Conservation (phyloP, 768 basidiomycete genomes). For the Mycena leptocephala region DNA sequence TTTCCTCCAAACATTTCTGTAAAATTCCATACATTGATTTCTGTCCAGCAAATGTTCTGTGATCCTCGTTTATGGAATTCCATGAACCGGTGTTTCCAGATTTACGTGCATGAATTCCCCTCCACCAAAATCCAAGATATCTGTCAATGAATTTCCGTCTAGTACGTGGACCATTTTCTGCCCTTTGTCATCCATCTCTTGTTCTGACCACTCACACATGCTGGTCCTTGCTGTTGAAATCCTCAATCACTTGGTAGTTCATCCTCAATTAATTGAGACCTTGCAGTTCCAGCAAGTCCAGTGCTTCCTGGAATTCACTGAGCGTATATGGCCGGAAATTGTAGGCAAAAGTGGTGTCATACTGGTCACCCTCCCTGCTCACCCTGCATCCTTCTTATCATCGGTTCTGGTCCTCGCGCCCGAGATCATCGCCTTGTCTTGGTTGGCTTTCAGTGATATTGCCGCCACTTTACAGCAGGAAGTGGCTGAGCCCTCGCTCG, state of each 20-base stretch:
- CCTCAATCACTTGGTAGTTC: background rate
- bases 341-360: background rate
- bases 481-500: background rate
- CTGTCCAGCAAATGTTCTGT: too few relatives aligned
- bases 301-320: background rate
- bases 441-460: conserved; percentile 1
- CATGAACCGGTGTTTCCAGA: too few relatives aligned
- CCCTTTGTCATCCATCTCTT: too few relatives aligned
- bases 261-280: background rate
- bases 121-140: too few relatives aligned
- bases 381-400: background rate
- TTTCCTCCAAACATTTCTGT: too few relatives aligned
- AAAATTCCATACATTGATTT: too few relatives aligned
- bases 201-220: too few relatives aligned
- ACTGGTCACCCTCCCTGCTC: background rate
- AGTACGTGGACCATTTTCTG: too few relatives aligned
- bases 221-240: background rate
- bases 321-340: conserved; percentile 14
- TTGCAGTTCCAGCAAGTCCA: conserved; percentile 2
- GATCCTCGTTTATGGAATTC: too few relatives aligned
- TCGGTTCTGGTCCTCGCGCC: background rate
- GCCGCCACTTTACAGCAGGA: background rate
- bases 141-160: too few relatives aligned
- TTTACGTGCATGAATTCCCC: too few relatives aligned
- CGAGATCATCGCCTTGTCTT: background rate